Evolutionary conservation across 2,329 filamentous ascomycete species (phyloP), one percentile per base, ranked within the genome.

Genomic region (Sarocladium oryzae): DNA sequence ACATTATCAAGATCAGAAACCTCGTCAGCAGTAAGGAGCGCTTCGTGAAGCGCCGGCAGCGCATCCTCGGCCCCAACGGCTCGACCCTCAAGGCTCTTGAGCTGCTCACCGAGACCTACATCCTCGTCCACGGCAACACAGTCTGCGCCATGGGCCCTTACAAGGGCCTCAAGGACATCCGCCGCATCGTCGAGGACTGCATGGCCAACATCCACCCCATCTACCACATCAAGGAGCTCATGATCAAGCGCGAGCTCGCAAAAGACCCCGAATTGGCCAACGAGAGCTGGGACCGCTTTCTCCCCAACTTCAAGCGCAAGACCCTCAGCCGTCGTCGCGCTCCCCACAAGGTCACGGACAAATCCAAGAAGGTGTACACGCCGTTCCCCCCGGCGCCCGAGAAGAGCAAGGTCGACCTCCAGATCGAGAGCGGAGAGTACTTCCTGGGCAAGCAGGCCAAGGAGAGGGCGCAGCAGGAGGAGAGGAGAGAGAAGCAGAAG

Each of bases 181-280:
- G 93, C 43, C 79, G 90, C 50, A 84, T 96, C 18, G 82, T 97
- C 33, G 88, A 95, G 68, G 92, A 97, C 69, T 96, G 90, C 72
- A 97, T 99, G 93, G 81, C 82, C 62, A 99, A 99, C 65, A 84
- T 96, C 52, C 93, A 99, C 71, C 89, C 95, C 58, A 95, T 99
- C 70, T 97, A 99, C 64, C 70, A 79, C 58, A 76, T 78, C 64
- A 76, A 72, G 58, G 86, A 91, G 67, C 77, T 93, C 57, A 93
- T 95, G 89, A 93, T 96, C 67, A 95, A 93, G 73, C 84, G 87
- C 16, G 91, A 96, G 70, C 77, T 96, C 18, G 88, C 86, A 53
- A 95, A 95, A 71, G 89, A 96, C 62, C 89, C 90, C 0, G 85
- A 86, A 38, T 78, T 97, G 20, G 88, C 83, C 49, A 82, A 86